phyloP scores from a whole-genome alignment of 768 basidiomycete species.

The Chalciporus pseudorubinellus region DNA sequence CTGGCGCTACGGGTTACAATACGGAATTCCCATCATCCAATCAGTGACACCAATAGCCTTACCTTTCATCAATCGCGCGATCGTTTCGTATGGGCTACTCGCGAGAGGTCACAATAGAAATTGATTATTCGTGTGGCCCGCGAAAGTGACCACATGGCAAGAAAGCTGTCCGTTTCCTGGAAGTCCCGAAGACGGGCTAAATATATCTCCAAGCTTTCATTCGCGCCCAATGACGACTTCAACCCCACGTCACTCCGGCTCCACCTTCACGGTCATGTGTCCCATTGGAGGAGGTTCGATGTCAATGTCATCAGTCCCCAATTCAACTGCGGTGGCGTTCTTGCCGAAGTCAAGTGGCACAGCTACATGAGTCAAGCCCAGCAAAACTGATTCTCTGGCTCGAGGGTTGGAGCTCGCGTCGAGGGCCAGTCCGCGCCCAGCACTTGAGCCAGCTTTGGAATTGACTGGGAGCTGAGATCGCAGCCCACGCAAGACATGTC shows the following conservation, averaged over 20 bases:
- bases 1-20: too few species aligned
- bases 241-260: constrained; percentile 6
- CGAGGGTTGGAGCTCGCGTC: constrained; percentile 3
- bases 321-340: not conserved
- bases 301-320: not conserved
- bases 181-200: not conserved
- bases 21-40: too few species aligned
- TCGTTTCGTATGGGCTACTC: too few species aligned
- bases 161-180: not conserved
- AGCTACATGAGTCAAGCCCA: constrained; percentile 34
- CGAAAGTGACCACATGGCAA: too few species aligned
- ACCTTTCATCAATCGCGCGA: too few species aligned
- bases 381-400: constrained; percentile 18
- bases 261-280: constrained; percentile 5
- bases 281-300: not conserved
- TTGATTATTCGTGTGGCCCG: too few species aligned
- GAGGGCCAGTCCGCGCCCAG: constrained; percentile 1
- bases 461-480: constrained; percentile 9
- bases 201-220: not conserved
- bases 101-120: too few species aligned
- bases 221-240: not conserved
- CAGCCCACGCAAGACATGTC: constrained; percentile 41
- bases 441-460: not conserved
- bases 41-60: too few species aligned
- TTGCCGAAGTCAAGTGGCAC: constrained; percentile 25